Conservation (phyloP, 2,329 filamentous ascomycete genomes). For the Alternaria sp. region DNA sequence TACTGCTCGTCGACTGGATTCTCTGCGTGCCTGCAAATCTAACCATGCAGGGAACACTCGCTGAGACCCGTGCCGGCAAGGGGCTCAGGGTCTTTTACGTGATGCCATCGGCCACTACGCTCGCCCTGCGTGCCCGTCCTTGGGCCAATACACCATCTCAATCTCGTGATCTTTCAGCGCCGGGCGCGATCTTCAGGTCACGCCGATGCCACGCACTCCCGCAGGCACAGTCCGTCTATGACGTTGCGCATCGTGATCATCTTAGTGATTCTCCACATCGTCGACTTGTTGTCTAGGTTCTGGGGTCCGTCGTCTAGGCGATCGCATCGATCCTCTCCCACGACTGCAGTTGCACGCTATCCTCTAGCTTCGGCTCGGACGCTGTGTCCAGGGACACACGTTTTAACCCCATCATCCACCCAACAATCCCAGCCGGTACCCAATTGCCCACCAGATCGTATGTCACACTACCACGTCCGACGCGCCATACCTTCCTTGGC, state of each 20-base stretch:
- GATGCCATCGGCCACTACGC: not conserved
- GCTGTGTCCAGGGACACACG: conserved; percentile 54
- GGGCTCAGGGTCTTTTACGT: not conserved
- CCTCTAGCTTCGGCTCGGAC: conserved; percentile 47
- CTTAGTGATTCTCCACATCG: not conserved
- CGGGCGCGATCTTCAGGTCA: not conserved
- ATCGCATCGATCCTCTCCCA: conserved; percentile 54
- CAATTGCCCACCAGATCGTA: conserved; percentile 87
- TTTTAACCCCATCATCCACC: conserved; percentile 89
- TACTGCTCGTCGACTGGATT: not conserved
- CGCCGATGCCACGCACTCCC: conserved; percentile 4
- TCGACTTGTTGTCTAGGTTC: not conserved
- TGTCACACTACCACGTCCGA: conserved; percentile 82
- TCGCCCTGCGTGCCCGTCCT: not conserved
- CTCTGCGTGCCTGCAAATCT: not conserved
- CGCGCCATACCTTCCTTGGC: conserved; percentile 69
- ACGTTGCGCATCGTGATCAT: conserved; percentile 4
- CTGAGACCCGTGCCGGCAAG: not conserved
- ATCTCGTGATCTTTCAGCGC: not conserved
- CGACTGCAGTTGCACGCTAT: conserved; percentile 50
- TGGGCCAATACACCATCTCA: not conserved
- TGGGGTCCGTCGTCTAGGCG: conserved; percentile 5
- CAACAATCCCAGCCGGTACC: conserved; percentile 78
- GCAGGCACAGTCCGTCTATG: conserved; percentile 10
- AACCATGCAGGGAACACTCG: conserved; percentile 4